Conservation (phyloP, 805 yeast species). For the Komagataella mondaviorum region DNA sequence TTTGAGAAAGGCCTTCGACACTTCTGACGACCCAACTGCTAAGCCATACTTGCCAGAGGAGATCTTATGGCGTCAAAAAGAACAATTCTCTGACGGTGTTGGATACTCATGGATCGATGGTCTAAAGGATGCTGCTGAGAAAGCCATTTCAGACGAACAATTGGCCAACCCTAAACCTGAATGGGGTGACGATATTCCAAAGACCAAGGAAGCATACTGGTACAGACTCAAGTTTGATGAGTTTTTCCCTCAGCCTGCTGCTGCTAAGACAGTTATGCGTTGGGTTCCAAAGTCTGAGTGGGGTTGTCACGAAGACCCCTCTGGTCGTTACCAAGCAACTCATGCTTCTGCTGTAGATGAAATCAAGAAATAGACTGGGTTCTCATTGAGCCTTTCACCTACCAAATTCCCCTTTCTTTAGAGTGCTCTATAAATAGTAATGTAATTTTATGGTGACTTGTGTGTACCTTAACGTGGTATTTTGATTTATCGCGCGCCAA, state of each 20-base stretch:
- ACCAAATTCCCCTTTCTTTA: neutral
- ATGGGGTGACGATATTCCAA: slow-evolving; percentile 93
- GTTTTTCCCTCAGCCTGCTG: slow-evolving; percentile 81
- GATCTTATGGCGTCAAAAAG: slow-evolving; percentile 99
- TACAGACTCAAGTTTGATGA: slow-evolving; percentile 95
- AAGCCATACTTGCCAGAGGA: slow-evolving; percentile 91
- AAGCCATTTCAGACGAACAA: slow-evolving; percentile 77
- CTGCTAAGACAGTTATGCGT: slow-evolving; percentile 95
- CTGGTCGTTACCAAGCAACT: slow-evolving; percentile 90
- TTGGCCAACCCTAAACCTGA: slow-evolving; percentile 83
- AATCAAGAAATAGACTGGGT: neutral
- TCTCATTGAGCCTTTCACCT: neutral
- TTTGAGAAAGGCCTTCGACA: slow-evolving; percentile 95
- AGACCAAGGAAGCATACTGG: slow-evolving; percentile 98
- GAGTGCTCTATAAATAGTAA: neutral
- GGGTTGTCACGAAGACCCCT: slow-evolving; percentile 99
- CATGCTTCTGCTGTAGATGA: slow-evolving; percentile 54
- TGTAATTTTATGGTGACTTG: neutral
- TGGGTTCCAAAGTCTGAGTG: slow-evolving; percentile 99
- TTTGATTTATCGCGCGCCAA: neutral
- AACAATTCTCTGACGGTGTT: slow-evolving; percentile 98
- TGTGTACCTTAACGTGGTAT: neutral
- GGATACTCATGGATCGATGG: slow-evolving; percentile 99
- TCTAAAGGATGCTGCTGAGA: slow-evolving; percentile 89
- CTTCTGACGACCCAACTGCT: slow-evolving; percentile 62